phyloP scores from a whole-genome alignment of 441 rosid species.

The Hypseocharis bilobata region DNA sequence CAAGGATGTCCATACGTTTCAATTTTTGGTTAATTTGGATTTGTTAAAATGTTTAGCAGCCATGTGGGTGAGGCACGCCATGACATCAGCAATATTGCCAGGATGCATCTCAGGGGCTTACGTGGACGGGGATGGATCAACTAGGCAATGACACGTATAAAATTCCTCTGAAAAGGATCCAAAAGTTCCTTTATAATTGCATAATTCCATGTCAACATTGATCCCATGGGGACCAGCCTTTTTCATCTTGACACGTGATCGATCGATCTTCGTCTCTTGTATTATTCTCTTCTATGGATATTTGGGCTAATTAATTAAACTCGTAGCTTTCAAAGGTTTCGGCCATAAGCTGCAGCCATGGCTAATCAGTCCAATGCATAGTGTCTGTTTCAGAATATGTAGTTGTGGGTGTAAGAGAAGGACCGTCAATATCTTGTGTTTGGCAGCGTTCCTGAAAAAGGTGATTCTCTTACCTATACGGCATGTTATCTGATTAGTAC shows the following conservation, averaged over 20 bases:
- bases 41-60: slow-evolving; percentile 1
- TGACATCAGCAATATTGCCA: slow-evolving; percentile 1
- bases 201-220: slow-evolving; percentile 7
- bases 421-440: slow-evolving; percentile 1
- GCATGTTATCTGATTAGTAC: slow-evolving; percentile 6
- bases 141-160: not conserved
- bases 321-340: not conserved
- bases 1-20: not conserved
- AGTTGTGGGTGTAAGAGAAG: not conserved
- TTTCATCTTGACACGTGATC: slow-evolving; percentile 1
- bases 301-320: slow-evolving; percentile 5
- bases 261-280: not conserved
- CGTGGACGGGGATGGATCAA: not conserved
- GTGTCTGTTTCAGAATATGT: slow-evolving; percentile 6
- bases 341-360: slow-evolving; percentile 2
- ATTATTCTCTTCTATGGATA: not conserved
- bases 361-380: slow-evolving; percentile 1
- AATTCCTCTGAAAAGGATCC: not conserved
- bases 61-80: slow-evolving; percentile 6
- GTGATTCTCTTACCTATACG: not conserved
- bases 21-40: not conserved
- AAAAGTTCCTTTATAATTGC: slow-evolving; percentile 7
- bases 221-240: slow-evolving; percentile 6
- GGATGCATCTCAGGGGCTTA: not conserved
- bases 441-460: slow-evolving; percentile 6